These are phyloP conservation scores for Zygosaccharomyces rouxii DNA, from an alignment of 805 yeast species.

Conservation along the genomic window DNA sequence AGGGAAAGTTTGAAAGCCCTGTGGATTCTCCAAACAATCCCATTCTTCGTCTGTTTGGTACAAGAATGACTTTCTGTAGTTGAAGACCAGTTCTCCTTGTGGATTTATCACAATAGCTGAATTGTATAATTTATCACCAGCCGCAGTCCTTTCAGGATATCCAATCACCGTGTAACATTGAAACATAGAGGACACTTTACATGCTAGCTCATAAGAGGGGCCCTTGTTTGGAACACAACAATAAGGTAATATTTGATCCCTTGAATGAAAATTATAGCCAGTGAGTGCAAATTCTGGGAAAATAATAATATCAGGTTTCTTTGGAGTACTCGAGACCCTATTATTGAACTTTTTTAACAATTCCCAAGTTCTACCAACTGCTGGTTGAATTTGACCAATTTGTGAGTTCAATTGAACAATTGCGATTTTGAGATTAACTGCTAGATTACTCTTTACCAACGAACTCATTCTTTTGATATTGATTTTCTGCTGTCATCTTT, in stretches of 20 bases:
- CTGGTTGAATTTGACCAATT: slow-evolving; percentile 55
- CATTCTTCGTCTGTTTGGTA: slow-evolving; percentile 76
- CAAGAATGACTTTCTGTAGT: slow-evolving; percentile 72
- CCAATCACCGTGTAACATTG: slow-evolving; percentile 73
- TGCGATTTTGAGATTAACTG: slow-evolving; percentile 54
- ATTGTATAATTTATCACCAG: slow-evolving; percentile 47
- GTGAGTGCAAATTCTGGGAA: slow-evolving; percentile 83
- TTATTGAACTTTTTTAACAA: slow-evolving; percentile 35
- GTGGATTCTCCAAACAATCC: slow-evolving; percentile 71
- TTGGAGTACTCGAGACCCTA: slow-evolving; percentile 5
- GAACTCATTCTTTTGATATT: not conserved
- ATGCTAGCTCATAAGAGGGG: slow-evolving; percentile 53
- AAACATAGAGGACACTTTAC: slow-evolving; percentile 43
- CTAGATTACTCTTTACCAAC: slow-evolving; percentile 9
- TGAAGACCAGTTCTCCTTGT: slow-evolving; percentile 52
- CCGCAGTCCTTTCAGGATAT: slow-evolving; percentile 57
- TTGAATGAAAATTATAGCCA: slow-evolving; percentile 65
- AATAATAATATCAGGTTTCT: slow-evolving; percentile 59
- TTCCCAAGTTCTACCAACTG: slow-evolving; percentile 43
- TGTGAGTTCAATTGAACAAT: slow-evolving; percentile 64
- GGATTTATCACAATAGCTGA: slow-evolving; percentile 64
- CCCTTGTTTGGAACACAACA: slow-evolving; percentile 45
- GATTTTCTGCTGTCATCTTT: not conserved
- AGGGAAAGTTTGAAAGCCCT: slow-evolving; percentile 51
- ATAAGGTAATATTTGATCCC: slow-evolving; percentile 50